Evolutionary conservation across 495 filamentous ascomycete genomes (phyloP), one percentile per base, ranked within the genome.

Genomic region (Annulohypoxylon stygium): DNA sequence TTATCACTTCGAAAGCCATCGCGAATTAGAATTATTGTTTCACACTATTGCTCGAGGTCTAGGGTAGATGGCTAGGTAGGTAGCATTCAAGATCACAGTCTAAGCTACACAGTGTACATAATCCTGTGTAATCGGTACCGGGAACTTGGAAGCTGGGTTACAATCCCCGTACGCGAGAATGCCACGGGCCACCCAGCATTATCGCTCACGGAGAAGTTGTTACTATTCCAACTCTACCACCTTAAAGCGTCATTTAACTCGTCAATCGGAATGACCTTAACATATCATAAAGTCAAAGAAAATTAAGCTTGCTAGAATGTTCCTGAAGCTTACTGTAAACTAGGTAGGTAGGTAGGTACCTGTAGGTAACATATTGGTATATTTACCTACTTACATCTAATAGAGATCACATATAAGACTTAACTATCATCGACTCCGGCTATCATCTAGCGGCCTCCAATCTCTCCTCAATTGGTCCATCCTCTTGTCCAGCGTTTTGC

Each of bases 71-170:
- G 10, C 11, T 26, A 20, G 12, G 43, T 47, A 47, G 11, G 41
- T 45, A 53, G 7, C 36, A 57, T 59, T 57, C 14, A 14, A n/a
- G n/a, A 2, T 14, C 10, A 63, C 60, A 20, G 60, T 63, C 23
- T 33, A 37, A 12, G 12, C 7, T 14, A 43, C 14, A 63, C 60
- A n/a, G 60, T 63, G 18, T 63, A 63, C 60, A 61, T 34, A 7
- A 33, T 11, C 16, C 11, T 37, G 43, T 36, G 36, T 20, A 41
- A 33, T 61, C 41, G 30, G 60, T 48, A 54, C 48, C 61, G 61
- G 26, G 33, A 26, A 3, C 37, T 20, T 54, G 47, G 48, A 34
- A 64, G 23, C 34, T 43, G 61, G 48, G 37, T 6, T 5, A 8
- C 8, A 2, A 36, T 34, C 61, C 47, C 26, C 50, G 59, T 48